These are phyloP conservation scores for Hysterangium stoloniferum DNA, from an alignment of 768 basidiomycete genomes.

Conservation along the genomic window DNA sequence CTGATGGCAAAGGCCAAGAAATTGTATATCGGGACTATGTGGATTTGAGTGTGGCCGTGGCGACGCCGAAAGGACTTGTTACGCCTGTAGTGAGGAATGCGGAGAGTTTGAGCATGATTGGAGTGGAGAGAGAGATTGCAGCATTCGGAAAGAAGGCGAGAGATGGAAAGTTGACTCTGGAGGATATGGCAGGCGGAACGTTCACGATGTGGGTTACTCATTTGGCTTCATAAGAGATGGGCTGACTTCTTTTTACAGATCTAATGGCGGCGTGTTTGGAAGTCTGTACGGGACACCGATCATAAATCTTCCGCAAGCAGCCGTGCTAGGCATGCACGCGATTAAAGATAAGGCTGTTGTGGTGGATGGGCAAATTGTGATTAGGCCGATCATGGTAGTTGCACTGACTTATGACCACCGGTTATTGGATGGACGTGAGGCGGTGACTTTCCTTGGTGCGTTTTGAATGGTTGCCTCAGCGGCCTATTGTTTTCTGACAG, in stretches of 20 bases:
- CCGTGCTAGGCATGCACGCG: constrained; percentile 93
- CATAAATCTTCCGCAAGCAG: constrained; percentile 93
- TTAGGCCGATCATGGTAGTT: constrained; percentile 95
- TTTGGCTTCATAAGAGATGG: neutral
- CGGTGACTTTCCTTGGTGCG: constrained; percentile 94
- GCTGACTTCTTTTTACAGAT: constrained; percentile 39
- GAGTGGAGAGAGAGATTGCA: constrained; percentile 91
- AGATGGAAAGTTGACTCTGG: constrained; percentile 89
- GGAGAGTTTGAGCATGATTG: constrained; percentile 78
- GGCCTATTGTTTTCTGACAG: constrained; percentile 3
- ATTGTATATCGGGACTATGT: constrained; percentile 91
- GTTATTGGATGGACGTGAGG: constrained; percentile 91
- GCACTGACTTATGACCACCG: constrained; percentile 95
- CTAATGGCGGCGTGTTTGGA: constrained; percentile 98
- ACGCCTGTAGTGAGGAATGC: constrained; percentile 93
- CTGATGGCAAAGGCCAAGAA: constrained; percentile 59
- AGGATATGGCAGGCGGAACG: constrained; percentile 98
- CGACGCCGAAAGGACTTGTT: constrained; percentile 95
- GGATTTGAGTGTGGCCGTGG: constrained; percentile 92
- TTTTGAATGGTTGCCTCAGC: constrained; percentile 12
- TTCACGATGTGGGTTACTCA: constrained; percentile 80
- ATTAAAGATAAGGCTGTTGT: constrained; percentile 91
- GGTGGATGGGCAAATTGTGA: constrained; percentile 90
- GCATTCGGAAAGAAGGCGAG: constrained; percentile 89
- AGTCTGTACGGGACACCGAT: constrained; percentile 98